Conservation (phyloP, 2,329 filamentous ascomycete genomes). For the Fusarium annulatum region DNA sequence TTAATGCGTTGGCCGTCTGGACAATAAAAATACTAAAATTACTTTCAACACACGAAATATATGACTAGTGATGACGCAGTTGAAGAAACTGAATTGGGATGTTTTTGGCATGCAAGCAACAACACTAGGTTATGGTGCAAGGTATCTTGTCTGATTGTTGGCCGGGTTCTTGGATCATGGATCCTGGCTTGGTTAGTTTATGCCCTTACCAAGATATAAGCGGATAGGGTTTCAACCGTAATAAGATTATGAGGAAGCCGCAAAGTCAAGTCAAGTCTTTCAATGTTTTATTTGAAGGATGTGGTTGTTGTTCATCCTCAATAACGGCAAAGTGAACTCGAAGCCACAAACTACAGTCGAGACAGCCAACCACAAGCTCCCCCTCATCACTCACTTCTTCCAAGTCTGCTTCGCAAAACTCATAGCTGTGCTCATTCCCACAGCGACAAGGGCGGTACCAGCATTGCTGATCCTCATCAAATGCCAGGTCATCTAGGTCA, state of each 20-base stretch:
- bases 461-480: constrained; percentile 58
- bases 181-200: not conserved
- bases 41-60: constrained; percentile 52
- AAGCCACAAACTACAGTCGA: constrained; percentile 75
- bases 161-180: too few relatives aligned
- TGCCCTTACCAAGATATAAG: not conserved
- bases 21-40: constrained; percentile 65
- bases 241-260: not conserved
- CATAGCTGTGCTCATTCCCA: constrained; percentile 70
- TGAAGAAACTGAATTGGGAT: not conserved
- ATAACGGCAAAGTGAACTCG: constrained; percentile 71
- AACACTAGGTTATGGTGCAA: not conserved
- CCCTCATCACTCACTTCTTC: constrained; percentile 68
- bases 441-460: constrained; percentile 73
- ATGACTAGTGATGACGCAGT: constrained; percentile 26
- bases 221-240: not conserved
- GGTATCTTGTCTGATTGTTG: not conserved
- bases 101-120: not conserved
- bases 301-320: constrained; percentile 40
- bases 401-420: constrained; percentile 68
- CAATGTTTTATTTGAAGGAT: constrained; percentile 10
- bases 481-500: constrained; percentile 72
- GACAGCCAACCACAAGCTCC: constrained; percentile 72
- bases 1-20: constrained; percentile 65
- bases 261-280: constrained; percentile 41